These are phyloP conservation scores for Nymphaea thermarum DNA, from an alignment of 164 flowering plant genomes.

Conservation along the genomic window DNA sequence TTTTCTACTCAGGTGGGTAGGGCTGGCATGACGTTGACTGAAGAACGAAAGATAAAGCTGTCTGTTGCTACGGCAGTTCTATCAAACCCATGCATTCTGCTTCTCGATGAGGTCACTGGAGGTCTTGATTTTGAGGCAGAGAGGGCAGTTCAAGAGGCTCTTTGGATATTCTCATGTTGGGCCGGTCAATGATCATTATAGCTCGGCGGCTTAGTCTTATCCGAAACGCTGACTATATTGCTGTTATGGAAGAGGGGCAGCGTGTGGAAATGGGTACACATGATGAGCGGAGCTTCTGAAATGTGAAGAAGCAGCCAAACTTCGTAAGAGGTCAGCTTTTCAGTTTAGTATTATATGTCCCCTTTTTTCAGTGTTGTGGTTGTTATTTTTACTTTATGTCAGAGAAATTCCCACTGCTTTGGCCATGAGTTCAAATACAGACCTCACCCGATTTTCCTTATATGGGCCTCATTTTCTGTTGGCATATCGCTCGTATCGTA, in stretches of 20 bases:
- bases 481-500: too few species aligned
- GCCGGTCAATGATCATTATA: conserved; percentile 86
- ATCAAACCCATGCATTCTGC: conserved; percentile 82
- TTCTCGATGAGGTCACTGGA: conserved; percentile 85
- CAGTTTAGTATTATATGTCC: too few species aligned
- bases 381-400: too few species aligned
- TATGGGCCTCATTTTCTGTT: too few species aligned
- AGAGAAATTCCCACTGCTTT: too few species aligned
- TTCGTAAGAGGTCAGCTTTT: conserved; percentile 23
- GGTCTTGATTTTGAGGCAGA: conserved; percentile 93
- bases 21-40: conserved; percentile 73
- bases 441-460: too few species aligned
- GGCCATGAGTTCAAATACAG: too few species aligned
- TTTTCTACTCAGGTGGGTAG: conserved; percentile 61
- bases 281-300: conserved; percentile 96
- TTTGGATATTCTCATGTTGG: conserved; percentile 94
- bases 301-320: conserved; percentile 33
- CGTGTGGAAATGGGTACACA: conserved; percentile 99
- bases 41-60: conserved; percentile 91
- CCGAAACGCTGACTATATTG: conserved; percentile 93
- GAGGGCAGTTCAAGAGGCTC: conserved; percentile 82
- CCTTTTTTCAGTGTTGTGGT: too few species aligned
- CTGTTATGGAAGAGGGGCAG: conserved; percentile 99
- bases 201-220: conserved; percentile 92
- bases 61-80: conserved; percentile 95